These are phyloP conservation scores for Colletotrichum musae DNA, from an alignment of 2,329 filamentous ascomycete species.

Conservation along the genomic window DNA sequence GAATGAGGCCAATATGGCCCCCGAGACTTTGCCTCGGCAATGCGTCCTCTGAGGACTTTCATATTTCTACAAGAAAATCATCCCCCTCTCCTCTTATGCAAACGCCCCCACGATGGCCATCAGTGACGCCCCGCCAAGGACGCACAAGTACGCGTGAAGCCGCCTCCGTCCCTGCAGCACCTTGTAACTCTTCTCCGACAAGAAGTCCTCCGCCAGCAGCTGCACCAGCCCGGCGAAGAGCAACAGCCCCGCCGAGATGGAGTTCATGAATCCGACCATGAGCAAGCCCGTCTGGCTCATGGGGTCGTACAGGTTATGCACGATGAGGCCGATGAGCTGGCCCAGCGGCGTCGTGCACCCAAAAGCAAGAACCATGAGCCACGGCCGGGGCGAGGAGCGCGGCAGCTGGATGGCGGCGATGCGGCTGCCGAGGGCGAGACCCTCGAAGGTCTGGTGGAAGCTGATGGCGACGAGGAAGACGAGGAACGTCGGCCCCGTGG, in stretches of 20 bases:
- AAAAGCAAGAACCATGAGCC: conserved; percentile 85
- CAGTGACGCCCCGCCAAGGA: conserved; percentile 74
- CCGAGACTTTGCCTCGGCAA: too few species aligned
- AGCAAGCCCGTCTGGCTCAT: conserved; percentile 81
- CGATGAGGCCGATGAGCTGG: conserved; percentile 79
- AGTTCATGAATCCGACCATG: conserved; percentile 90
- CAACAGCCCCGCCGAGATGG: conserved; percentile 83
- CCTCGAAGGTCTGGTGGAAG: conserved; percentile 92
- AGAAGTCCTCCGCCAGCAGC: conserved; percentile 86
- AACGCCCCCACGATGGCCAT: conserved; percentile 83
- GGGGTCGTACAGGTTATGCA: conserved; percentile 86
- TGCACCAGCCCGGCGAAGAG: conserved; percentile 89
- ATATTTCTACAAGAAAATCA: too few species aligned
- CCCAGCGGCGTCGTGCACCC: conserved; percentile 76
- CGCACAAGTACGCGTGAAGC: conserved; percentile 73
- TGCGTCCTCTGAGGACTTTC: too few species aligned
- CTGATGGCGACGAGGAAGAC: conserved; percentile 85
- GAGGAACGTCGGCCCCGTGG: conserved; percentile 83
- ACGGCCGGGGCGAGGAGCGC: conserved; percentile 80
- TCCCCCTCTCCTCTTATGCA: conserved; percentile 60
- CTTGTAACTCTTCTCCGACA: conserved; percentile 81
- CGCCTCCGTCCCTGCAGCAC: conserved; percentile 74
- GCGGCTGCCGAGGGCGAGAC: conserved; percentile 85
- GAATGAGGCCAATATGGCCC: too few species aligned
- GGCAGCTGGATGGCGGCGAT: conserved; percentile 89